Conservation (phyloP, 495 filamentous ascomycete genomes). For the Daldinia grandis region DNA sequence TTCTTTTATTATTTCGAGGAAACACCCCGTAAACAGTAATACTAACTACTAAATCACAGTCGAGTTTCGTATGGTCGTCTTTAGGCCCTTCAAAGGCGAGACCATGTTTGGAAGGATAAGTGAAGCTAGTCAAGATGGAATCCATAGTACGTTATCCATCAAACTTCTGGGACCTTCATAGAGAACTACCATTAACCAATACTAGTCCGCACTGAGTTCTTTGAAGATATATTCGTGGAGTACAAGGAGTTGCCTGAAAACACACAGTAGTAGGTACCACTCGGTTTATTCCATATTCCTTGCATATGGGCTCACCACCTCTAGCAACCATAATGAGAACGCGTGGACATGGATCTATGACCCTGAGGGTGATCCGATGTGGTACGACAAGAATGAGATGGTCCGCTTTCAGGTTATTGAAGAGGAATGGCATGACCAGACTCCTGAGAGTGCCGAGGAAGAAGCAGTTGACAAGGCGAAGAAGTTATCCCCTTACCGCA, state of each 20-base stretch:
- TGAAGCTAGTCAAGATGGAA: slow-evolving; percentile 72
- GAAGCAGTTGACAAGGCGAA: slow-evolving; percentile 57
- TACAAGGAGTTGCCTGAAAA: slow-evolving; percentile 72
- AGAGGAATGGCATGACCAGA: slow-evolving; percentile 89
- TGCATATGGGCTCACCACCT: slow-evolving; percentile 17
- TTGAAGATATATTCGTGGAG: slow-evolving; percentile 87
- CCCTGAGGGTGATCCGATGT: slow-evolving; percentile 70
- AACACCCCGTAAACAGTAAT: neutral
- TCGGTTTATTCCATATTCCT: neutral
- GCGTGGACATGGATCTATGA: slow-evolving; percentile 83
- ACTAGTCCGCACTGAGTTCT: slow-evolving; percentile 84
- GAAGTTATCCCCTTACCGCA: slow-evolving; percentile 69
- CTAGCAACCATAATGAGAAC: slow-evolving; percentile 72
- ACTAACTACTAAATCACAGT: slow-evolving; percentile 59
- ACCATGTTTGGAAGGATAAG: slow-evolving; percentile 83
- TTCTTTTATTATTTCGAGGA: neutral
- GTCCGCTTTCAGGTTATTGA: slow-evolving; percentile 83
- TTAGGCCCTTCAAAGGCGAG: slow-evolving; percentile 93
- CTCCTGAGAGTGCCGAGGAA: slow-evolving; percentile 71
- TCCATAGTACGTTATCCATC: slow-evolving; percentile 66
- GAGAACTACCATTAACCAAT: slow-evolving; percentile 1
- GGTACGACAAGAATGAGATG: slow-evolving; percentile 86
- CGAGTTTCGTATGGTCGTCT: slow-evolving; percentile 91
- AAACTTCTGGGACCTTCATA: neutral
- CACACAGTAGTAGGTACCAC: slow-evolving; percentile 71